Conservation (phyloP, 768 basidiomycete genomes). For the Boletellus emodensis region DNA sequence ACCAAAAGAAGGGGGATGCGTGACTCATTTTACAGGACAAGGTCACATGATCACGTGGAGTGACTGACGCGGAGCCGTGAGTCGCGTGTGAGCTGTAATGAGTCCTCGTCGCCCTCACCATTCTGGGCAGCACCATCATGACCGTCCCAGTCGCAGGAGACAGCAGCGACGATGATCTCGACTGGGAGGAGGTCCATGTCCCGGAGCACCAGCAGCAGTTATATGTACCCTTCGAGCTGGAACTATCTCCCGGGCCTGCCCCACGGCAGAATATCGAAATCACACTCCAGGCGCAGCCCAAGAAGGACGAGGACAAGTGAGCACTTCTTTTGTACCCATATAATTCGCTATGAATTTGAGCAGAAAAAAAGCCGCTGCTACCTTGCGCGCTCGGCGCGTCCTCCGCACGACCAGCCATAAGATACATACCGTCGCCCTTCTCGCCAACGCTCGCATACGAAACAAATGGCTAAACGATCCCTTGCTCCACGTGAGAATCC, state of each 20-base stretch:
- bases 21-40: background rate
- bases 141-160: conserved; percentile 17
- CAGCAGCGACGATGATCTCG: conserved; percentile 61
- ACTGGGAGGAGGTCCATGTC: conserved; percentile 78
- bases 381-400: conserved; percentile 64
- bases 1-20: background rate
- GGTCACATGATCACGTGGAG: conserved; percentile 13
- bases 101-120: background rate
- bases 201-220: conserved; percentile 31
- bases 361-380: conserved; percentile 38
- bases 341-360: conserved; percentile 30
- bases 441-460: conserved; percentile 68
- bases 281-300: conserved; percentile 50
- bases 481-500: conserved; percentile 67
- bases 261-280: conserved; percentile 63
- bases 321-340: conserved; percentile 17
- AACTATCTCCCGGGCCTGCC: conserved; percentile 20
- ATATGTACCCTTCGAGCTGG: conserved; percentile 21
- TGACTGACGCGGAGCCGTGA: conserved; percentile 22
- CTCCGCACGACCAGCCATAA: conserved; percentile 82
- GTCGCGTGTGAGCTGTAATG: conserved; percentile 9
- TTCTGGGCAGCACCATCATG: conserved; percentile 13
- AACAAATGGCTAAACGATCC: conserved; percentile 84
- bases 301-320: conserved; percentile 44
- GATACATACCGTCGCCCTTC: conserved; percentile 78